Evolutionary conservation across 176 grass and related monocot genomes (phyloP).

Genomic region (Lolium rigidum): DNA sequence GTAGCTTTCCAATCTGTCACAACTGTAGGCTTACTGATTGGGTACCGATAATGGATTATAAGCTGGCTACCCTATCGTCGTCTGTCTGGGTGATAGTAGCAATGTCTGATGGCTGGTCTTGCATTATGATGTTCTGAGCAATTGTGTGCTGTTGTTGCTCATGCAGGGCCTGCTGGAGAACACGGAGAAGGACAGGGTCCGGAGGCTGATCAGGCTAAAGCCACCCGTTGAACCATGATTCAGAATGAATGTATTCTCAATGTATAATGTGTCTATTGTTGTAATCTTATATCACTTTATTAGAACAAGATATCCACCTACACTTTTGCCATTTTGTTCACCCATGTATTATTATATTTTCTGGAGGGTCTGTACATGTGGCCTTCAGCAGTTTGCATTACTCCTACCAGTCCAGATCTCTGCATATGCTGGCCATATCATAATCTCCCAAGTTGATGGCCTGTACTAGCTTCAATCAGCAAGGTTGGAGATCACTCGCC

Average conservation of each 20-base stretch:
- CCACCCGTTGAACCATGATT: conserved; percentile 71
- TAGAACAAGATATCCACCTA: too few species aligned
- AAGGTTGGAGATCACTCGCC: too few species aligned
- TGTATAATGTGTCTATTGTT: neutral
- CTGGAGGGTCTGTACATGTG: too few species aligned
- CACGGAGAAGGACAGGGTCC: conserved; percentile 74
- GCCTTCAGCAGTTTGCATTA: too few species aligned
- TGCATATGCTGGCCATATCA: too few species aligned
- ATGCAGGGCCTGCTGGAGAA: conserved; percentile 79
- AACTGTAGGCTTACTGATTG: neutral
- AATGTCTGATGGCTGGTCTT: neutral
- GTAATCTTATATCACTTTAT: neutral
- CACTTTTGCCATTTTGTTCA: neutral
- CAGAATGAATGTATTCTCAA: neutral
- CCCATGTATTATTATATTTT: too few species aligned
- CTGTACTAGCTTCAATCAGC: too few species aligned
- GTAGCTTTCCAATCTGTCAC: neutral
- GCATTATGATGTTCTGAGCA: conserved; percentile 4
- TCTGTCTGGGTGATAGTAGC: neutral
- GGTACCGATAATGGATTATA: neutral
- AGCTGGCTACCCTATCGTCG: neutral
- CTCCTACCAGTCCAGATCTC: too few species aligned
- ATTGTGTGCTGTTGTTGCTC: neutral
- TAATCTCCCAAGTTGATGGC: too few species aligned
- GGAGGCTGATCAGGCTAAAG: conserved; percentile 81